These are phyloP conservation scores for Jacaranda copaia DNA, from an alignment of 257 asterid species.

Conservation along the genomic window DNA sequence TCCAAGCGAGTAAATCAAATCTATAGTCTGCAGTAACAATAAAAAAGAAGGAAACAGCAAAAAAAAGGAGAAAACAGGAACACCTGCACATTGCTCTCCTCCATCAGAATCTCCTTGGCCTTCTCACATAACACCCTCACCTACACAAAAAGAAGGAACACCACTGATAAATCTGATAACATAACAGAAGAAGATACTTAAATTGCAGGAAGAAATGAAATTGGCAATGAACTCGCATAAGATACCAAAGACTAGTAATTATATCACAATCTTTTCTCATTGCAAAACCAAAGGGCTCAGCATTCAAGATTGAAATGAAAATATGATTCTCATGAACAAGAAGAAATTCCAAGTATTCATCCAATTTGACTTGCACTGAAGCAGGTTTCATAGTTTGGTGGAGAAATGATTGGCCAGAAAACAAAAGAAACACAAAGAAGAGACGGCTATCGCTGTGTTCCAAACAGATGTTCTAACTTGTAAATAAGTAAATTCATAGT, in stretches of 20 bases:
- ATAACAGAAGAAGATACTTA: slow-evolving; percentile 1
- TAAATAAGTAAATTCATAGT: slow-evolving; percentile 6
- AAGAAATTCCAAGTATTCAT: background rate
- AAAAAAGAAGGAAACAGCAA: background rate
- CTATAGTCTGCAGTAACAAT: too few species aligned
- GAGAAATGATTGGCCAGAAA: background rate
- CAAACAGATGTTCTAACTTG: background rate
- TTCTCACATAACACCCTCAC: slow-evolving; percentile 73
- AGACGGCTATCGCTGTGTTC: background rate
- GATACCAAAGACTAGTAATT: background rate
- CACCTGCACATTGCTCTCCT: slow-evolving; percentile 85
- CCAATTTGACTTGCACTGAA: background rate
- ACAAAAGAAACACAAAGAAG: background rate
- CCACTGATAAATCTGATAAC: background rate
- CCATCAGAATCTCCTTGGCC: slow-evolving; percentile 82
- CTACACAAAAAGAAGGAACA: slow-evolving; percentile 44
- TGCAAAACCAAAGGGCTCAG: background rate
- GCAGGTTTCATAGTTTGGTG: background rate
- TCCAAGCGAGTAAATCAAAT: background rate
- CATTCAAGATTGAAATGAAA: background rate
- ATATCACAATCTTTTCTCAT: background rate
- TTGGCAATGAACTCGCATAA: background rate
- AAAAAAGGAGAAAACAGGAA: slow-evolving; percentile 8
- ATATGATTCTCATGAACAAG: background rate
- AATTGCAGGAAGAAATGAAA: background rate